phyloP scores from a whole-genome alignment of 495 filamentous ascomycete genomes.

The Penicillium robsamsonii region DNA sequence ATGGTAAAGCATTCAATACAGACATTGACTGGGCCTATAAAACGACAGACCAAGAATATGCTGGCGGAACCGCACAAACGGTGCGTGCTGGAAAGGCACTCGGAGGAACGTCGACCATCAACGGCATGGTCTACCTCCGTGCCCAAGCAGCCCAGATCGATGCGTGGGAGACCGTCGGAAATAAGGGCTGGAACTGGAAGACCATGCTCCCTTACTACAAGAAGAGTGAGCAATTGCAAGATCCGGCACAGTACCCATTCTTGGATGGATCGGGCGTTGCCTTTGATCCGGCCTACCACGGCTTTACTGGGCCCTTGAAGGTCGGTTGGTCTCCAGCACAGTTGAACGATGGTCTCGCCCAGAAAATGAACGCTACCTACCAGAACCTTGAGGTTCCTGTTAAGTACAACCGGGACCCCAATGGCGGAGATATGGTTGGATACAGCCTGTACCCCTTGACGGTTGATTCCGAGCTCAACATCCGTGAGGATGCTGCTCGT shows the following conservation, averaged over 20 bases:
- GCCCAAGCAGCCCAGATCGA: constrained; percentile 28
- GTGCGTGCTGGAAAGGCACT: constrained; percentile 51
- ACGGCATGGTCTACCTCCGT: constrained; percentile 38
- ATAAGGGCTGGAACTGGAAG: constrained; percentile 35
- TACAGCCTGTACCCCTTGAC: constrained; percentile 24
- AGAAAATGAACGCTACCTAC: constrained; percentile 22
- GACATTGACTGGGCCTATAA: constrained; percentile 53
- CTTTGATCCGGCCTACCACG: constrained; percentile 26
- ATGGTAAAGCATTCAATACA: constrained; percentile 42
- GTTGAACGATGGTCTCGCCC: constrained; percentile 23
- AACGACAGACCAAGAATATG: constrained; percentile 44
- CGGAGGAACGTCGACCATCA: constrained; percentile 53
- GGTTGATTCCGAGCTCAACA: constrained; percentile 22
- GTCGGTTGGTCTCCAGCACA: constrained; percentile 24
- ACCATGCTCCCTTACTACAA: constrained; percentile 31
- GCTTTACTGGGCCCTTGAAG: constrained; percentile 25
- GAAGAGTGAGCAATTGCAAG: constrained; percentile 26
- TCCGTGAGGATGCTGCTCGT: constrained; percentile 27
- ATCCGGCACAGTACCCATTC: constrained; percentile 16
- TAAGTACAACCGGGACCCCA: constrained; percentile 23
- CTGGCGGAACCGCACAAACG: constrained; percentile 29
- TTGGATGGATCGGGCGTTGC: constrained; percentile 22
- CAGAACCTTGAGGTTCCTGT: constrained; percentile 21
- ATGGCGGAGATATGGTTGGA: constrained; percentile 26
- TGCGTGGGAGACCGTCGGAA: constrained; percentile 28